Conservation (phyloP, 1,139 yeast species). For the Lodderomyces pseudojiufengensis region DNA sequence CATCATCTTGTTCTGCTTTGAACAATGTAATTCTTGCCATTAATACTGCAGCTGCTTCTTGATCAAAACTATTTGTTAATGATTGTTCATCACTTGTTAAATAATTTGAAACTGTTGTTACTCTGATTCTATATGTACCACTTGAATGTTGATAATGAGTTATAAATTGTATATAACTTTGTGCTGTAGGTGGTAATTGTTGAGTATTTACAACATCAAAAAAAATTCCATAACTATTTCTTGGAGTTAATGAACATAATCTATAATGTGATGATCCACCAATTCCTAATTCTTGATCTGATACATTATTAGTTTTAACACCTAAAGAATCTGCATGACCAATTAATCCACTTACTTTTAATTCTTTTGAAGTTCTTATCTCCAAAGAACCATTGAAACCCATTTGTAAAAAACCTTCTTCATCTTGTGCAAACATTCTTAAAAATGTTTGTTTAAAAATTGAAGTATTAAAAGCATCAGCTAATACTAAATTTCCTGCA, state of each 20-base stretch:
- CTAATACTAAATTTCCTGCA: conserved; percentile 87
- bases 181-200: conserved; percentile 46
- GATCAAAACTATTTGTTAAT: conserved; percentile 79
- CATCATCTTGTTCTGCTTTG: conserved; percentile 73
- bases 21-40: conserved; percentile 92
- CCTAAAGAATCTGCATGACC: conserved; percentile 86
- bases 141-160: conserved; percentile 78
- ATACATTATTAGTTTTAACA: conserved; percentile 63
- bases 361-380: conserved; percentile 83
- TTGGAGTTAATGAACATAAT: conserved; percentile 78
- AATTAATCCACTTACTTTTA: conserved; percentile 87
- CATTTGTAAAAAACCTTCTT: conserved; percentile 77
- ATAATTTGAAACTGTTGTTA: conserved; percentile 78
- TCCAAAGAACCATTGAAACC: conserved; percentile 86
- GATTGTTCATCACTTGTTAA: conserved; percentile 49
- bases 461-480: conserved; percentile 96
- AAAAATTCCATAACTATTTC: conserved; percentile 80
- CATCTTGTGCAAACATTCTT: conserved; percentile 74
- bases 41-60: conserved; percentile 96
- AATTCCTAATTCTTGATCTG: conserved; percentile 89
- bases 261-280: conserved; percentile 91
- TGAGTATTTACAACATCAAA: conserved; percentile 74
- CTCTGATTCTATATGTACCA: conserved; percentile 82
- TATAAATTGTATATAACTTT: conserved; percentile 63
- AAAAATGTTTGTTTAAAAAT: conserved; percentile 92